Percentiles rank a stretch among this genome's conserved stretches.
Evolutionary conservation across 371 early-diverging fungal species (phyloP).

Genomic region (Caulochytrium protostelioides): DNA sequence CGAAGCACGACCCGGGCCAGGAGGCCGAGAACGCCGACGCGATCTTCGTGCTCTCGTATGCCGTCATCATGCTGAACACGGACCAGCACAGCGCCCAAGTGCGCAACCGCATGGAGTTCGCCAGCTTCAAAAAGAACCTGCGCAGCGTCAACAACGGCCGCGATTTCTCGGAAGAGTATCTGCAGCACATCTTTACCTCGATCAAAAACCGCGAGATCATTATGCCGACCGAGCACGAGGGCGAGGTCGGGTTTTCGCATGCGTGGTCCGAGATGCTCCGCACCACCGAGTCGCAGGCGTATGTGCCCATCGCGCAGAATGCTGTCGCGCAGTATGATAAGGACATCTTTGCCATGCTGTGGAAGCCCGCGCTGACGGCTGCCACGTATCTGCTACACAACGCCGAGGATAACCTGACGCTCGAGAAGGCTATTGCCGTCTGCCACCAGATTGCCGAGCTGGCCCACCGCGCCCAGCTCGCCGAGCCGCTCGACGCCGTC

Average conservation of each 20-base stretch:
- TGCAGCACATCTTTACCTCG: slow-evolving; percentile 20
- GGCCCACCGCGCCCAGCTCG: neutral
- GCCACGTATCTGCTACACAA: too few relatives aligned
- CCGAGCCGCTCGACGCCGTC: too few relatives aligned
- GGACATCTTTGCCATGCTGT: slow-evolving; percentile 10
- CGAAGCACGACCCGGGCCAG: slow-evolving; percentile 14
- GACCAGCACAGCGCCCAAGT: slow-evolving; percentile 81
- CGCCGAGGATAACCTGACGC: slow-evolving; percentile 50
- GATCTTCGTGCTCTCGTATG: slow-evolving; percentile 60
- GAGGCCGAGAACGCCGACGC: slow-evolving; percentile 49
- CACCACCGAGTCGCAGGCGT: neutral
- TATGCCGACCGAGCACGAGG: slow-evolving; percentile 75
- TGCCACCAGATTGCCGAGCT: slow-evolving; percentile 38
- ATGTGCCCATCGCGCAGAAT: neutral
- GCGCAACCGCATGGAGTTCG: slow-evolving; percentile 55
- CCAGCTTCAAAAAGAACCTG: slow-evolving; percentile 60
- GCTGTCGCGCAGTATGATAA: slow-evolving; percentile 12
- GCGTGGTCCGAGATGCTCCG: neutral
- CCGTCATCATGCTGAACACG: slow-evolving; percentile 81
- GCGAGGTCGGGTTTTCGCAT: slow-evolving; percentile 1
- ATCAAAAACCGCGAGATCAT: slow-evolving; percentile 60
- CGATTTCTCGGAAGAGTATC: slow-evolving; percentile 46
- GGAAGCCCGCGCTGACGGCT: slow-evolving; percentile 11
- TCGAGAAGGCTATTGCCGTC: slow-evolving; percentile 57
- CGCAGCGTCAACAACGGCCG: slow-evolving; percentile 49